A percentile compares a stretch with the other conserved stretches of the same genome.
phyloP scores from a whole-genome alignment of 23 red algal genomes.

The Gracilaria vermiculophylla region DNA sequence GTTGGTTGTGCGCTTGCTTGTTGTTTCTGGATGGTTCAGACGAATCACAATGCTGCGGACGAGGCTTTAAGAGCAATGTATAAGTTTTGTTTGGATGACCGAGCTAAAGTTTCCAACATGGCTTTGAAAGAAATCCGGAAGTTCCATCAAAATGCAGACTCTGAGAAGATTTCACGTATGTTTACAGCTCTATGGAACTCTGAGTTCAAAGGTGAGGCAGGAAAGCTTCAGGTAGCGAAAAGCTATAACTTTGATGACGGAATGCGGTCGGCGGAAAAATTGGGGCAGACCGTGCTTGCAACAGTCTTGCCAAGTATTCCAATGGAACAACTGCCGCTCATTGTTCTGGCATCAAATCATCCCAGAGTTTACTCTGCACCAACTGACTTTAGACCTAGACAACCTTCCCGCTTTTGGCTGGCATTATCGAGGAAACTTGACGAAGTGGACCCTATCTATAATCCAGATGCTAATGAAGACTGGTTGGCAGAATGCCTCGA shows the following conservation, averaged over 20 bases:
- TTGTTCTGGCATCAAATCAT: constrained; percentile 62
- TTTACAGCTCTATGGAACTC: constrained; percentile 40
- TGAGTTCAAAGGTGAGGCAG: constrained; percentile 13
- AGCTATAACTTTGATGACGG: constrained; percentile 63
- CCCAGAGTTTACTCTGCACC: constrained; percentile 22
- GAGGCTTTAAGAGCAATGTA: background rate
- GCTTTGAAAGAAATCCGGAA: constrained; percentile 10
- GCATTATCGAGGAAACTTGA: constrained; percentile 16
- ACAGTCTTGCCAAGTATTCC: constrained; percentile 35
- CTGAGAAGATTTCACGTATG: background rate
- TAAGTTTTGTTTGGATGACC: constrained; percentile 7
- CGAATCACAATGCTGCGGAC: background rate
- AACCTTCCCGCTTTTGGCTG: constrained; percentile 6
- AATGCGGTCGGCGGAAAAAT: background rate
- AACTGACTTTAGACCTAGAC: background rate
- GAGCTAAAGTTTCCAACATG: background rate
- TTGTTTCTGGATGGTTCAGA: constrained; percentile 33
- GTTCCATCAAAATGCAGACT: background rate
- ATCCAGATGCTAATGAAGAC: constrained; percentile 10
- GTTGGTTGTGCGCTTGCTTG: constrained; percentile 22
- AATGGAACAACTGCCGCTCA: background rate
- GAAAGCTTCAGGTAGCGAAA: background rate
- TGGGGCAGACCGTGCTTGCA: constrained; percentile 30
- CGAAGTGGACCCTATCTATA: background rate
- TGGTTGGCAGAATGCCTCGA: constrained; percentile 32